Evolutionary conservation across 2,329 filamentous ascomycete species (phyloP).

Genomic region (Rutstroemia sydowiana): DNA sequence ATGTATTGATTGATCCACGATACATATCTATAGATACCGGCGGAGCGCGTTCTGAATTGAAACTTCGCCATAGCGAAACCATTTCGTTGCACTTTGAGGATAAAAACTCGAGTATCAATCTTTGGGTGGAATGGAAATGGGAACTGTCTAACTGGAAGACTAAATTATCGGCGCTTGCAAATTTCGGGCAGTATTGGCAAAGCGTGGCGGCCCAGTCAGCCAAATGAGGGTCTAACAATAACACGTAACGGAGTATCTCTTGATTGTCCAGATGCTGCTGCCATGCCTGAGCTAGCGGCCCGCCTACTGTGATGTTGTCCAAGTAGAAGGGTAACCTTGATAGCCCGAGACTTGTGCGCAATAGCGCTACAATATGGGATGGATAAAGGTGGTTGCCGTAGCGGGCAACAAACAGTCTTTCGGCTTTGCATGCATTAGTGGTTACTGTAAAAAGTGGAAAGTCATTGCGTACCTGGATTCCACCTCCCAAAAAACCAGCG

Average conservation of each 20-base stretch:
- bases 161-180: slow-evolving; percentile 4
- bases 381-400: slow-evolving; percentile 58
- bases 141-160: slow-evolving; percentile 20
- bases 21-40: slow-evolving; percentile 25
- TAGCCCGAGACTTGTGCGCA: slow-evolving; percentile 61
- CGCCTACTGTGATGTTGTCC: slow-evolving; percentile 17
- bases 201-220: not conserved
- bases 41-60: slow-evolving; percentile 18
- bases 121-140: slow-evolving; percentile 24
- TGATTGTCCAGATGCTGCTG: slow-evolving; percentile 31
- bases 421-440: slow-evolving; percentile 39
- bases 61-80: slow-evolving; percentile 22
- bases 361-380: slow-evolving; percentile 57
- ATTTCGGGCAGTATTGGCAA: slow-evolving; percentile 22
- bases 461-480: slow-evolving; percentile 61
- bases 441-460: not conserved
- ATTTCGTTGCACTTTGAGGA: slow-evolving; percentile 24
- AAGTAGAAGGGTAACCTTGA: slow-evolving; percentile 14
- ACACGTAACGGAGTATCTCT: slow-evolving; percentile 45
- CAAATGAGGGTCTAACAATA: slow-evolving; percentile 50
- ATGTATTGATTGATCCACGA: slow-evolving; percentile 23
- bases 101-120: slow-evolving; percentile 28
- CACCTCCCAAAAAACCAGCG: slow-evolving; percentile 78
- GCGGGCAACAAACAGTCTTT: slow-evolving; percentile 58
- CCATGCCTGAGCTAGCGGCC: slow-evolving; percentile 28